phyloP scores from a whole-genome alignment of 2,329 filamentous ascomycete species.

The Sphaerulina musiva region DNA sequence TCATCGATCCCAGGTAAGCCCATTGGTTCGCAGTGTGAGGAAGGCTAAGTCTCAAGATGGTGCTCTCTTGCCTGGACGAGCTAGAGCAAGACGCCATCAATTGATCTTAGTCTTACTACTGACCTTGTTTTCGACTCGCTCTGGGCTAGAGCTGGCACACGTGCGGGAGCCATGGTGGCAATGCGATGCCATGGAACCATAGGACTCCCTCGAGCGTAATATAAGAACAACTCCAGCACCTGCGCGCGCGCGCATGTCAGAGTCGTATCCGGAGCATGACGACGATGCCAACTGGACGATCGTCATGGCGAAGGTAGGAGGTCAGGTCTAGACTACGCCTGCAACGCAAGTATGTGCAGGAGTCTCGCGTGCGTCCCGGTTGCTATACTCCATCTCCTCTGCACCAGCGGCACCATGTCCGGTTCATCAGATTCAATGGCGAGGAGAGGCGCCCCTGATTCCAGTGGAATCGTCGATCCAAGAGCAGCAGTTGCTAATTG shows the following conservation, averaged over 20 bases:
- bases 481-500: neutral
- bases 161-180: slow-evolving; percentile 24
- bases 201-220: neutral
- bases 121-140: slow-evolving; percentile 40
- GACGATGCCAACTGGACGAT: neutral
- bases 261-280: neutral
- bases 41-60: too few species aligned
- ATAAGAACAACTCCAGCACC: neutral
- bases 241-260: neutral
- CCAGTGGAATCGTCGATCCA: slow-evolving; percentile 3
- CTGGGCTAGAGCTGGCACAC: slow-evolving; percentile 32
- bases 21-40: too few species aligned
- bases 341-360: slow-evolving; percentile 2
- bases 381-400: slow-evolving; percentile 4
- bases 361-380: slow-evolving; percentile 1
- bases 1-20: neutral
- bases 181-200: neutral
- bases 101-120: neutral
- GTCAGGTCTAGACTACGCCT: slow-evolving; percentile 5
- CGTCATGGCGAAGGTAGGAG: slow-evolving; percentile 1
- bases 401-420: slow-evolving; percentile 2
- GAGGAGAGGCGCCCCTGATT: neutral
- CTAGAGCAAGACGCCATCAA: neutral
- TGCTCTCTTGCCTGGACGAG: too few species aligned
- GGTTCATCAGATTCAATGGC: slow-evolving; percentile 1